Conservation (phyloP, 495 filamentous ascomycete genomes). For the Penicillium manginii region DNA sequence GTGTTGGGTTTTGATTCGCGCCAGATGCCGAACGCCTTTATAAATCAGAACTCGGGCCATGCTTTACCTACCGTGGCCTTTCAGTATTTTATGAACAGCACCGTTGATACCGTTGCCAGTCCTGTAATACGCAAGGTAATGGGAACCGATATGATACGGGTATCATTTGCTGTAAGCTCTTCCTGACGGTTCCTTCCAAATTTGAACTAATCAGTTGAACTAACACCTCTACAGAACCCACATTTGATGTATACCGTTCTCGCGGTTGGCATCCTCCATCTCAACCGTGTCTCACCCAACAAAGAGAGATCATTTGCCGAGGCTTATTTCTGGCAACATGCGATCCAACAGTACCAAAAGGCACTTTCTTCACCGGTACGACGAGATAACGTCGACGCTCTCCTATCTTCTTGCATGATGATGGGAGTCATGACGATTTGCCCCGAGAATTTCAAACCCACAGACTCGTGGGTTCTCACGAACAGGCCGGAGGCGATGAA, state of each 20-base stretch:
- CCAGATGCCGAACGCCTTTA: background rate
- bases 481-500: slow-evolving; percentile 39
- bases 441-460: slow-evolving; percentile 35
- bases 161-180: slow-evolving; percentile 40
- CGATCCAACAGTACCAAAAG: slow-evolving; percentile 36
- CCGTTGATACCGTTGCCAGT: slow-evolving; percentile 34
- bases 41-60: background rate
- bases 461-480: slow-evolving; percentile 49
- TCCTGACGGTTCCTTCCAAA: background rate
- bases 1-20: slow-evolving; percentile 12
- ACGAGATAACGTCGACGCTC: slow-evolving; percentile 36
- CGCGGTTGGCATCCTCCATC: slow-evolving; percentile 43
- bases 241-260: slow-evolving; percentile 50
- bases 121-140: slow-evolving; percentile 38
- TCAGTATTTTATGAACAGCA: slow-evolving; percentile 37
- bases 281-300: slow-evolving; percentile 36
- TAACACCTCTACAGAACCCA: slow-evolving; percentile 33
- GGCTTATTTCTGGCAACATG: slow-evolving; percentile 45
- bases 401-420: slow-evolving; percentile 46
- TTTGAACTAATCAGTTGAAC: slow-evolving; percentile 1
- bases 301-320: slow-evolving; percentile 37
- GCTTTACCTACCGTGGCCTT: slow-evolving; percentile 29
- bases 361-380: slow-evolving; percentile 28
- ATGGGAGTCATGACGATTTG: slow-evolving; percentile 43
- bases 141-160: slow-evolving; percentile 40